Conservation (phyloP, 495 filamentous ascomycete genomes). For the Xylaria flabelliformis region DNA sequence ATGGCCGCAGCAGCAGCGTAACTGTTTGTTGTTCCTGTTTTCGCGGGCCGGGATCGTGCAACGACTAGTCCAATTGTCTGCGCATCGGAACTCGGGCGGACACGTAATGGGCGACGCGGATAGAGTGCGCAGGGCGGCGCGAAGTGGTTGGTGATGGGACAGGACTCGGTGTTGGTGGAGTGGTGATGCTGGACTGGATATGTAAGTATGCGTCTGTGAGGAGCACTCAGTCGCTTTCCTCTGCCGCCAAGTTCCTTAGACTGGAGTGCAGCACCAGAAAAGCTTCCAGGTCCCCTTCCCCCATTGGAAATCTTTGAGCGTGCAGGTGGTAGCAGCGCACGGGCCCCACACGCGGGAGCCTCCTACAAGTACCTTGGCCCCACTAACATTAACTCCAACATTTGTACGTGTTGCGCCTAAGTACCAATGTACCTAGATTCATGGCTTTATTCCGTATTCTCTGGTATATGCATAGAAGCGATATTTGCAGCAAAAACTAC, state of each 20-base stretch:
- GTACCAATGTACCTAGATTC: background rate
- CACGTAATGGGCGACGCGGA: conserved; percentile 8
- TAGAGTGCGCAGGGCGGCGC: conserved; percentile 15
- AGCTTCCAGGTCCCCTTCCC: conserved; percentile 26
- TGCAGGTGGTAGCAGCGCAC: conserved; percentile 29
- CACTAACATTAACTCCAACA: too few relatives aligned
- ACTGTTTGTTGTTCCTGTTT: background rate
- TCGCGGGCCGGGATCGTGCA: conserved; percentile 9
- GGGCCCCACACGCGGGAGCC: conserved; percentile 13
- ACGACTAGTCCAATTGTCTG: conserved; percentile 5
- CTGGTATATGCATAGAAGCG: background rate
- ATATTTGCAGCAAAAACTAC: background rate
- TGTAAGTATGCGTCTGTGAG: conserved; percentile 17
- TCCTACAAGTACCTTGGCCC: too few relatives aligned
- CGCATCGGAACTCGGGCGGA: conserved; percentile 3
- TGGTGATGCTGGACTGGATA: conserved; percentile 9
- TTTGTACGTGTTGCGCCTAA: too few relatives aligned
- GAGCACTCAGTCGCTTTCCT: background rate
- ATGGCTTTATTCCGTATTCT: background rate
- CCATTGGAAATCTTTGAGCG: conserved; percentile 41
- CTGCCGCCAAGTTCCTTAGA: conserved; percentile 16
- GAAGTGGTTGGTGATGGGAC: background rate
- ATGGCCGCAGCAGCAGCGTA: conserved; percentile 22
- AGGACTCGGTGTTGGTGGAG: conserved; percentile 19
- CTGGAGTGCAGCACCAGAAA: conserved; percentile 20